A percentile compares a stretch with the other conserved stretches of the same genome.
Conservation (phyloP, 306 rosid species). For the Coriaria nepalensis region DNA sequence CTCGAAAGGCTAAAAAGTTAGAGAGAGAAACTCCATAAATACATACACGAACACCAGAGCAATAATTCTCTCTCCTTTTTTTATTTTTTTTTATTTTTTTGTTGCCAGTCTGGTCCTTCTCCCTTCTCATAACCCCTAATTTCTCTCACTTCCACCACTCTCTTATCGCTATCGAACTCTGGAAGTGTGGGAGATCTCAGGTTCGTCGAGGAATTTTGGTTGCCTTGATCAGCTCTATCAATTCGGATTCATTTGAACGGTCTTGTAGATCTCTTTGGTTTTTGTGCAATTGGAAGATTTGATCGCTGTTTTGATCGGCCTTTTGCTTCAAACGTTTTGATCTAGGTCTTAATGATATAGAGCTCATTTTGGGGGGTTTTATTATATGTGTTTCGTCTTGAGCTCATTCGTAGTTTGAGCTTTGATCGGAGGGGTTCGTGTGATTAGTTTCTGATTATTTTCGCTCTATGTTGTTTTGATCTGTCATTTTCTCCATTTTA, state of each 20-base stretch:
- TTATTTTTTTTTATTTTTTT: conserved; percentile 29
- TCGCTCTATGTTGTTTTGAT: conserved; percentile 8
- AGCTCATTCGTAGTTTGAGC: conserved; percentile 11
- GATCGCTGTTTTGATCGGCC: background rate
- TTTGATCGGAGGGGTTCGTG: conserved; percentile 26
- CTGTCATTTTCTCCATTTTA: background rate
- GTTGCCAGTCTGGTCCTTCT: conserved; percentile 85
- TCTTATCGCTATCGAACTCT: conserved; percentile 8
- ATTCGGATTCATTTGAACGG: conserved; percentile 8
- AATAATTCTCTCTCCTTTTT: conserved; percentile 61
- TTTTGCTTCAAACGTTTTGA: conserved; percentile 5
- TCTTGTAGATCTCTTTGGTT: conserved; percentile 27
- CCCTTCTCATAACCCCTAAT: conserved; percentile 18
- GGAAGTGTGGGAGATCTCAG: conserved; percentile 43
- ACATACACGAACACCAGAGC: conserved; percentile 19
- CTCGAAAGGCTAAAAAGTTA: conserved; percentile 69
- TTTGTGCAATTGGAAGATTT: background rate
- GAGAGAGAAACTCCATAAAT: conserved; percentile 39
- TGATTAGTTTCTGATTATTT: conserved; percentile 7
- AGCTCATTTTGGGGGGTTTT: conserved; percentile 23
- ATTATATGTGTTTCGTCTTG: conserved; percentile 10
- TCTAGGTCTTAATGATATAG: conserved; percentile 16
- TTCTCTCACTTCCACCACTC: conserved; percentile 16
- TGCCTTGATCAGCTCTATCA: conserved; percentile 8
- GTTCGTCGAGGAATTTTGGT: conserved; percentile 23